Conservation (phyloP, 345 rosid genomes). For the Eucalyptus erythrocorys region DNA sequence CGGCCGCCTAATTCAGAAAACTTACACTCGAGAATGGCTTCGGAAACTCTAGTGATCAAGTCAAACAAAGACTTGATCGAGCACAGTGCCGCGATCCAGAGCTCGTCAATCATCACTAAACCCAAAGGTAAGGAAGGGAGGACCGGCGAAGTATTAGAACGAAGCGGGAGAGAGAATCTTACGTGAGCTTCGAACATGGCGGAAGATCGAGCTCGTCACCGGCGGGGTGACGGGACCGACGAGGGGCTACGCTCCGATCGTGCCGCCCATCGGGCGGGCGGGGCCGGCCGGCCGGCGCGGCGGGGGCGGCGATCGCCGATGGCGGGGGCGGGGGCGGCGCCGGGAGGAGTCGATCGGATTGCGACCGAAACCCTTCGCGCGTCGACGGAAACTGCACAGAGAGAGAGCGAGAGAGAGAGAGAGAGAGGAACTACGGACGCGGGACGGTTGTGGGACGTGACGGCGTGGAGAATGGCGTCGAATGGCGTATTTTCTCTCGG, state of each 20-base stretch:
- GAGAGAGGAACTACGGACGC: not conserved
- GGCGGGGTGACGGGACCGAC: not conserved
- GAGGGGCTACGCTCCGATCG: not conserved
- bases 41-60: not conserved
- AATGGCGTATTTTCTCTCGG: not conserved
- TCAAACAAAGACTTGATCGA: not conserved
- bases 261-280: not conserved
- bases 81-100: not conserved
- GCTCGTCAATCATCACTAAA: not conserved
- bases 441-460: not conserved
- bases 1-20: not conserved
- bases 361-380: not conserved
- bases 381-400: not conserved
- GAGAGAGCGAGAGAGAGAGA: not conserved
- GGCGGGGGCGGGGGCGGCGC: not conserved
- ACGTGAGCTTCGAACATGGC: slow-evolving; percentile 95
- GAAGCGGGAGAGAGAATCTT: slow-evolving; percentile 2
- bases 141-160: not conserved
- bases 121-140: not conserved
- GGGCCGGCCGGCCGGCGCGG: not conserved
- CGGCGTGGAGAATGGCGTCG: not conserved
- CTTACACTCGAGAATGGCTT: not conserved
- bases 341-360: not conserved
- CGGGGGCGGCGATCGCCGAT: not conserved
- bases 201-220: slow-evolving; percentile 10